Conservation (phyloP, 352 stramenopile species). For the Pythium brachiatum region DNA sequence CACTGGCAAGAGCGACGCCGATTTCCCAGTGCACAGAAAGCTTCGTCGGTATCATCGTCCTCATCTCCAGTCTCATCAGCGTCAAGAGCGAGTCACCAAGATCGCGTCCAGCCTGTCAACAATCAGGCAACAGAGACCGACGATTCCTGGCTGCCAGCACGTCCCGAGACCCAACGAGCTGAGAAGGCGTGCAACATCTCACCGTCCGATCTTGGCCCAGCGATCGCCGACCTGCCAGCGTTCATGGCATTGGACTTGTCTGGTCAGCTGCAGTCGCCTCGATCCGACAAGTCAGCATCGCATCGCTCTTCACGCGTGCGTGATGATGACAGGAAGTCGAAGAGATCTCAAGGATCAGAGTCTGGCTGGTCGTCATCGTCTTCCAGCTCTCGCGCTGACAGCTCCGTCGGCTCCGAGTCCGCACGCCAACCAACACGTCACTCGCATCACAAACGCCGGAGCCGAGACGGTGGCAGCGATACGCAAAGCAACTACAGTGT, state of each 20-base stretch:
- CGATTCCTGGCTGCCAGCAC: background rate
- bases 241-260: background rate
- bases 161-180: background rate
- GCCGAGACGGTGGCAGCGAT: background rate
- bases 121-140: background rate
- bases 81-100: too few relatives aligned
- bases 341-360: background rate
- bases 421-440: background rate
- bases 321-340: background rate
- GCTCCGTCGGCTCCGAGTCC: background rate
- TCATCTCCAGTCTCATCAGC: background rate
- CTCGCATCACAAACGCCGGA: background rate
- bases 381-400: background rate
- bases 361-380: background rate
- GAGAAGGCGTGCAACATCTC: conserved; percentile 16
- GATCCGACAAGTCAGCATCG: background rate
- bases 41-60: background rate
- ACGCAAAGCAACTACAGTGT: background rate
- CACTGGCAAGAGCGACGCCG: background rate
- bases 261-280: background rate
- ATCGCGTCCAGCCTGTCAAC: too few relatives aligned
- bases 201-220: conserved; percentile 8
- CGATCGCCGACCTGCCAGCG: conserved; percentile 2
- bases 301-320: background rate
- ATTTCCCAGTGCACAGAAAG: background rate